Base-by-base conservation (phyloP, 2,329 filamentous ascomycete species). In the Ophiostoma sp. region DNA sequence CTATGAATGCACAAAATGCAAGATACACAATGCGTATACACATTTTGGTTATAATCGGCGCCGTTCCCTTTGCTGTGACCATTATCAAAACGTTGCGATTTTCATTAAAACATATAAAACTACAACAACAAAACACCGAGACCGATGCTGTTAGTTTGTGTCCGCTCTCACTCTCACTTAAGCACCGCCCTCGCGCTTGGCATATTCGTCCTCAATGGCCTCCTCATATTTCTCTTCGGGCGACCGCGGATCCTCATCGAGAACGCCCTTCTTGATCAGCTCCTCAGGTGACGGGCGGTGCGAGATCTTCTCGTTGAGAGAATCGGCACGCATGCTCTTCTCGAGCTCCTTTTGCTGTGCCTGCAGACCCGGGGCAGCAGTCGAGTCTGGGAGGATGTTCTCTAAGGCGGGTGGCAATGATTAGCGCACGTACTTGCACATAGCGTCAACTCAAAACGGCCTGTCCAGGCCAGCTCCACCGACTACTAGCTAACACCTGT, bases 251-350 rank as follows among this genome's bases (percentile, higher is more conserved):
- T 90, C 88, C 74, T 90, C 86, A 71, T 86, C 87, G 73, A 97
- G 81, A 70, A 97, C 92, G 5, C 93, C 93, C 75, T 91, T 88
- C 76, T 90, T 88, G 71, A 97, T 84, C 73, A 97, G 82, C 68
- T 90, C 85, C 74, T 93, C 91, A 13, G 91, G 90, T 48, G 86
- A 84, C 1, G 94, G 94, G 27, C 94, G 86, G 75, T 90, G 85
- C 76, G 90, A 86, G 73, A 97, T 88, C 79, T 94, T 94, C 77
- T 96, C 93, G 79, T 96, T 95, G 73, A 97, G 84, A 70, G 86
- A 90, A 79, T 97, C 92, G 72, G 89, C 90, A 17, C 90, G 87
- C 93, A 97, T 97, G 79, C 93, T 90, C 78, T 89, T 93, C 79
- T 93, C 88, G 60, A 97, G 88, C 82, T 96, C 92, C 77, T 87